These are phyloP conservation scores for Diphasiastrum complanatum DNA, from an alignment of 83 land plant genomes.

Conservation along the genomic window DNA sequence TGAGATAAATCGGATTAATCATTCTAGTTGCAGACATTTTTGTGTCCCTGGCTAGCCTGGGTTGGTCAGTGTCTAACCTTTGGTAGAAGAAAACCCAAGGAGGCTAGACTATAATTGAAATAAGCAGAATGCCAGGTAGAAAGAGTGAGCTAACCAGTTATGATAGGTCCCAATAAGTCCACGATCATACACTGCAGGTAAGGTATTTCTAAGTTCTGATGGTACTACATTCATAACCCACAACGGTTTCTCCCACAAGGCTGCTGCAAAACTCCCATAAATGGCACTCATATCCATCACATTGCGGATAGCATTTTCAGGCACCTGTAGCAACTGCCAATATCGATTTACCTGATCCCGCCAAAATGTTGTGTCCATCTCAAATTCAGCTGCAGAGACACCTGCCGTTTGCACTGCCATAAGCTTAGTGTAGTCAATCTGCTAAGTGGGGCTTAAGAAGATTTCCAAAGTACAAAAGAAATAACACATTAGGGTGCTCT, in stretches of 20 bases:
- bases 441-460: background rate
- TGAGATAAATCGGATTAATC: no score
- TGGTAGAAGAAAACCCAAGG: no score
- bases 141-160: constrained; percentile 48
- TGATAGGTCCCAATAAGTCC: constrained; percentile 65
- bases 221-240: constrained; percentile 88
- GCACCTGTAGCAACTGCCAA: constrained; percentile 43
- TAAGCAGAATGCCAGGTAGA: no score
- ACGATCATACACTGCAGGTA: constrained; percentile 65
- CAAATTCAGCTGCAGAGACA: constrained; percentile 29
- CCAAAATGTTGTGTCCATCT: constrained; percentile 50
- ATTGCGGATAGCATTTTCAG: constrained; percentile 42
- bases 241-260: constrained; percentile 44
- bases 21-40: no score
- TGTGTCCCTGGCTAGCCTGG: no score
- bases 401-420: constrained; percentile 24
- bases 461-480: background rate
- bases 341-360: constrained; percentile 45
- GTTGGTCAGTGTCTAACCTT: no score
- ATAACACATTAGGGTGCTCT: no score
- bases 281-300: constrained; percentile 85
- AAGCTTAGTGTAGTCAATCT: background rate
- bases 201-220: constrained; percentile 39
- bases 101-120: no score
- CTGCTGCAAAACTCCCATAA: constrained; percentile 68